Evolutionary conservation across 78 protist species (phyloP).

Genomic region (Mantamonas sphyraenae): DNA sequence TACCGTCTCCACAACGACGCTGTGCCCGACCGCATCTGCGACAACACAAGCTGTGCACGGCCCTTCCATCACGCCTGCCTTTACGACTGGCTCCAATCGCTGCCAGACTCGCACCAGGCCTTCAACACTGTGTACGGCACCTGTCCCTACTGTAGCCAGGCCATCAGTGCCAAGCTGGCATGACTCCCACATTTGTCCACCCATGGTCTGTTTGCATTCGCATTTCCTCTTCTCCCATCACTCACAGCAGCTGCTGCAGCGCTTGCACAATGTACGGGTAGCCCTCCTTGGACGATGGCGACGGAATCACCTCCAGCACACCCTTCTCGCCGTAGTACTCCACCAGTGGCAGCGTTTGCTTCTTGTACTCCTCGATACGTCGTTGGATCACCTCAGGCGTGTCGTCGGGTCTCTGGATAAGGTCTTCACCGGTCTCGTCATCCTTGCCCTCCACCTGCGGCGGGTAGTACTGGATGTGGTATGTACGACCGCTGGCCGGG

Average conservation of each 20-base stretch:
- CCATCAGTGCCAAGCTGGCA: no score
- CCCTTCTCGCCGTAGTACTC: no score
- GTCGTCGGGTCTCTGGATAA: constrained; percentile 83
- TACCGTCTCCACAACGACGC: neutral
- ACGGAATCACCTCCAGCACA: no score
- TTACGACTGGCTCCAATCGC: constrained; percentile 5
- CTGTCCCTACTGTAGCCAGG: neutral
- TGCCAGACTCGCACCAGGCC: neutral
- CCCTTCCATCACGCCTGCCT: neutral
- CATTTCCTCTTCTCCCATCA: no score
- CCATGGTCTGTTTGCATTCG: no score
- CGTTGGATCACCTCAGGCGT: no score
- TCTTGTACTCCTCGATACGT: no score
- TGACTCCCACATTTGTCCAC: no score
- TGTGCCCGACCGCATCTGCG: neutral
- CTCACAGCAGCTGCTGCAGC: no score
- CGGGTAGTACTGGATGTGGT: constrained; percentile 14
- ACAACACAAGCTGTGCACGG: neutral
- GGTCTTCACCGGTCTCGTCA: constrained; percentile 87
- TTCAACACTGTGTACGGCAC: neutral
- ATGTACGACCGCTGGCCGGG: constrained; percentile 7
- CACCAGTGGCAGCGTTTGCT: no score
- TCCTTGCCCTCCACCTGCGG: constrained; percentile 13
- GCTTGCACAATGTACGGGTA: no score
- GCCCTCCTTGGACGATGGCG: no score